Evolutionary conservation across 2,329 filamentous ascomycete genomes (phyloP).

Genomic region (Beauveria medogensis): DNA sequence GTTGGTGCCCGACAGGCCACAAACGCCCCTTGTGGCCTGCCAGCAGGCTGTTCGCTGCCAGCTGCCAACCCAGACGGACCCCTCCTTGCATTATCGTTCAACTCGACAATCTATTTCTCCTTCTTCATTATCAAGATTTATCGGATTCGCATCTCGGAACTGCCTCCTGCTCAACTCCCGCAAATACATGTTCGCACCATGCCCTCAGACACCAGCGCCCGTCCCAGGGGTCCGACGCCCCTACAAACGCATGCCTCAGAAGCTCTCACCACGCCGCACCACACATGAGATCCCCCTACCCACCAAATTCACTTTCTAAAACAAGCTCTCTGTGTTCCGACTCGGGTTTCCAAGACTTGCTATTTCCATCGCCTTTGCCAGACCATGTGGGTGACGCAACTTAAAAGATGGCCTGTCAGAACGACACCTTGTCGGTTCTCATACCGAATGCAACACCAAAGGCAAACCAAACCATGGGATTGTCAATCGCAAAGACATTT

Average conservation of each 20-base stretch:
- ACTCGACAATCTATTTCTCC: not conserved
- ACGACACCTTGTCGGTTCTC: not conserved
- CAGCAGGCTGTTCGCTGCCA: not conserved
- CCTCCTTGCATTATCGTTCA: not conserved
- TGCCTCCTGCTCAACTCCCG: not conserved
- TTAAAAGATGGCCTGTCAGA: too few species aligned
- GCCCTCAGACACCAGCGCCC: not conserved
- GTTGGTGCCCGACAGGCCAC: not conserved
- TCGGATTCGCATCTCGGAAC: not conserved
- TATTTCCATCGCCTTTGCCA: not conserved
- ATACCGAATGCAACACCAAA: not conserved
- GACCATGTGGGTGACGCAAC: too few species aligned
- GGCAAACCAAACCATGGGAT: not conserved
- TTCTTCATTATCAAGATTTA: not conserved
- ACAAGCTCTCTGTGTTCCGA: not conserved
- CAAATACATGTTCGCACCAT: not conserved
- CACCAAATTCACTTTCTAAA: not conserved
- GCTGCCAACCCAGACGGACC: conserved; percentile 1
- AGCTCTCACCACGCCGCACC: conserved; percentile 2
- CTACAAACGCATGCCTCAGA: conserved; percentile 7
- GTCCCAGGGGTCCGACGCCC: not conserved
- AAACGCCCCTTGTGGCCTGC: not conserved
- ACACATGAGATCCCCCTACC: not conserved
- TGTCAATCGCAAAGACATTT: not conserved
- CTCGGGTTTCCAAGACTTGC: not conserved